Conservation (phyloP, 352 stramenopile species). For the Saprolegnia parasitica region DNA sequence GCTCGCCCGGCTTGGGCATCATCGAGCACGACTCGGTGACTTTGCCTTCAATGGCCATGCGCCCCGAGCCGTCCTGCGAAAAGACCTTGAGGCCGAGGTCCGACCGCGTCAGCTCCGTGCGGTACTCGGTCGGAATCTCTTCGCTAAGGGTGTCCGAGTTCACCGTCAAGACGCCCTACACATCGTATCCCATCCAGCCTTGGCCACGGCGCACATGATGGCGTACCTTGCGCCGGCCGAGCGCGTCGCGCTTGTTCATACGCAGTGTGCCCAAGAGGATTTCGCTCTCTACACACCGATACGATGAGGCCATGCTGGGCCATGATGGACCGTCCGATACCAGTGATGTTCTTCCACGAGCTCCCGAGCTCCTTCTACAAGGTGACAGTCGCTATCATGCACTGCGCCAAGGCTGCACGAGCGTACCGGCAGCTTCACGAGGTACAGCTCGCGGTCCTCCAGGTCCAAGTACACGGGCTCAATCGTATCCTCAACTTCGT, state of each 20-base stretch:
- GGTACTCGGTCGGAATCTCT: slow-evolving; percentile 76
- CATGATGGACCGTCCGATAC: slow-evolving; percentile 37
- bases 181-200: too few species aligned
- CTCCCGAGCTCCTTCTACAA: slow-evolving; percentile 59
- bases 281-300: slow-evolving; percentile 59
- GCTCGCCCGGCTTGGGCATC: slow-evolving; percentile 76
- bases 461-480: slow-evolving; percentile 85
- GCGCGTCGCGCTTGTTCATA: slow-evolving; percentile 64
- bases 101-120: slow-evolving; percentile 69
- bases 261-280: slow-evolving; percentile 81
- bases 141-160: slow-evolving; percentile 71
- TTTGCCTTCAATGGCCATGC: slow-evolving; percentile 83
- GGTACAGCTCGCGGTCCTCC: slow-evolving; percentile 82
- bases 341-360: slow-evolving; percentile 81
- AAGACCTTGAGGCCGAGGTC: slow-evolving; percentile 81
- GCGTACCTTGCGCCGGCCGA: slow-evolving; percentile 69
- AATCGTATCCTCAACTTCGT: slow-evolving; percentile 62
- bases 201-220: too few species aligned
- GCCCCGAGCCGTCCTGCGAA: slow-evolving; percentile 74
- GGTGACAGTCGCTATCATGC: too few species aligned
- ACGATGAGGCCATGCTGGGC: neutral
- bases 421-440: slow-evolving; percentile 77
- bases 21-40: slow-evolving; percentile 84
- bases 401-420: neutral
- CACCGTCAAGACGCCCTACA: slow-evolving; percentile 66